phyloP scores from a whole-genome alignment of 257 asterid species.

The Mentha longifolia region DNA sequence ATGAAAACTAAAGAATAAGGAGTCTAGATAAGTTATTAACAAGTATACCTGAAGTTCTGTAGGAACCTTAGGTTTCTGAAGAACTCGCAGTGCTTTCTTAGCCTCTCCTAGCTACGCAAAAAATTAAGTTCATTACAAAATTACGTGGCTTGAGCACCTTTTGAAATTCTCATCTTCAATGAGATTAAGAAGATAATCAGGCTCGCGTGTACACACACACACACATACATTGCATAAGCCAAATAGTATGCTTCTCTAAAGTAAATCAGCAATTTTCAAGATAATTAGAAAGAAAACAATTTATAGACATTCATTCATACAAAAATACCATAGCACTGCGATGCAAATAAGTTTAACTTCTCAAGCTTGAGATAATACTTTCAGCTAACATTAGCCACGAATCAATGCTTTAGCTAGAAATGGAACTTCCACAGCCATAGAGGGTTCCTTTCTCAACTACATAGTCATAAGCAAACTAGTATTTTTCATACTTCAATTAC shows the following conservation, averaged over 20 bases:
- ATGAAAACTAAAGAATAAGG: slow-evolving; percentile 11
- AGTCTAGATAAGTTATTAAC: slow-evolving; percentile 22
- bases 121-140: slow-evolving; percentile 27
- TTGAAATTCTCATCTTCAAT: slow-evolving; percentile 21
- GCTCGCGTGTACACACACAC: not conserved
- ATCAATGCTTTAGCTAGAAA: slow-evolving; percentile 14
- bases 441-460: slow-evolving; percentile 16
- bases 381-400: slow-evolving; percentile 4
- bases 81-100: slow-evolving; percentile 93
- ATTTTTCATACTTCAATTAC: slow-evolving; percentile 5
- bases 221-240: not conserved
- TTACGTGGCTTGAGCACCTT: slow-evolving; percentile 14
- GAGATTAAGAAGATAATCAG: slow-evolving; percentile 26
- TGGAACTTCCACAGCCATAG: slow-evolving; percentile 21
- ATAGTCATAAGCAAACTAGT: slow-evolving; percentile 20
- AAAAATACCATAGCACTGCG: slow-evolving; percentile 23
- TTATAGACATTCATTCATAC: slow-evolving; percentile 5
- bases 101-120: slow-evolving; percentile 89
- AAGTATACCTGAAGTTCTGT: slow-evolving; percentile 83
- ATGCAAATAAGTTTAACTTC: not conserved
- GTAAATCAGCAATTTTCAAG: slow-evolving; percentile 23
- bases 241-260: slow-evolving; percentile 26
- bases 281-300: slow-evolving; percentile 7
- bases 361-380: slow-evolving; percentile 16
- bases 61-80: slow-evolving; percentile 91